Percentiles rank a stretch among this genome's conserved stretches.
phyloP scores from a whole-genome alignment of 2,329 filamentous ascomycete genomes.

The Elsinoe necatrix region DNA sequence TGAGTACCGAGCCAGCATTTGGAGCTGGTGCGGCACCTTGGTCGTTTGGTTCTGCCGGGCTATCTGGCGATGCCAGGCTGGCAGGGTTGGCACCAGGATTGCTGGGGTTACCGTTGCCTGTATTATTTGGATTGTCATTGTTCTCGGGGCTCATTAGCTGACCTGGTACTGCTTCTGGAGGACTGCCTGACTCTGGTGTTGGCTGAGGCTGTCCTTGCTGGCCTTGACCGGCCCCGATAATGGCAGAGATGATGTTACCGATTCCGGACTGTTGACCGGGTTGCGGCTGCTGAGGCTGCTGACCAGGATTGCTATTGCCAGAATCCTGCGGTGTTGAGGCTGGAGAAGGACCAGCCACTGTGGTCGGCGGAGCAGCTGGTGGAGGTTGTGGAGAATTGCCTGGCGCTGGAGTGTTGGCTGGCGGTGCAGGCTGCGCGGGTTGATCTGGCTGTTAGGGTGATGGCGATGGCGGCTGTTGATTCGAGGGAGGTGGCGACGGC shows the following conservation, averaged over 20 bases:
- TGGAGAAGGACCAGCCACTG: neutral
- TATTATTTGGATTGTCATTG: neutral
- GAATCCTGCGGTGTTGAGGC: neutral
- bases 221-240: constrained; percentile 5
- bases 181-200: neutral
- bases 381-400: neutral
- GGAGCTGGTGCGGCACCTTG: neutral
- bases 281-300: neutral
- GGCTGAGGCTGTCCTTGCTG: neutral
- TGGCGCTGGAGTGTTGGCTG: neutral
- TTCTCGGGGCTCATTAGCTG: neutral
- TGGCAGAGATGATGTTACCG: constrained; percentile 7
- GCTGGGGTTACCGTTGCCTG: neutral
- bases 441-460: neutral
- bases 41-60: neutral
- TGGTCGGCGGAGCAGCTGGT: neutral
- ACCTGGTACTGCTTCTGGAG: neutral
- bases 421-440: neutral
- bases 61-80: neutral
- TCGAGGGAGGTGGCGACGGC: neutral
- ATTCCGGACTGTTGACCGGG: neutral
- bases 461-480: neutral
- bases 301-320: neutral
- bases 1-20: neutral
- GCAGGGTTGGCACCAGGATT: neutral